These are phyloP conservation scores for Aspergillus carlsbadensis DNA, from an alignment of 495 filamentous ascomycete species.

Conservation along the genomic window DNA sequence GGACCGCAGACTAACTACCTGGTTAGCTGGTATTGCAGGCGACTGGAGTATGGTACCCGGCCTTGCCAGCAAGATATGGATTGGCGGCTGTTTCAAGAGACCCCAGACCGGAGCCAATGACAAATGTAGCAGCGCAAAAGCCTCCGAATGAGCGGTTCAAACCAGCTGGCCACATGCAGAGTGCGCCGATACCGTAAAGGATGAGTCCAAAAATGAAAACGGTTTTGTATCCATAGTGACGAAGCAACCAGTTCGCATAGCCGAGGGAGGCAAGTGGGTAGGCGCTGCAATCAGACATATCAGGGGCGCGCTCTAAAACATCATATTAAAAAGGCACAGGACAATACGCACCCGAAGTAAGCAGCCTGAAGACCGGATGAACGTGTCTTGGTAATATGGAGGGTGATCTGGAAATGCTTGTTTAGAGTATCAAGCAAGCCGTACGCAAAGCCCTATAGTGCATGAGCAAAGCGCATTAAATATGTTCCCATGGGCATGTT, in stretches of 20 bases:
- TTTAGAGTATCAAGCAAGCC: slow-evolving; percentile 47
- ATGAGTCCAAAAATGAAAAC: slow-evolving; percentile 53
- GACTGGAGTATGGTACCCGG: neutral
- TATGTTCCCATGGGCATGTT: neutral
- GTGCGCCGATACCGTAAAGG: slow-evolving; percentile 53
- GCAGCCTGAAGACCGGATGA: slow-evolving; percentile 56
- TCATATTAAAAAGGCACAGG: neutral
- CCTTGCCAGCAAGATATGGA: slow-evolving; percentile 57
- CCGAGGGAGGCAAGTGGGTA: slow-evolving; percentile 61
- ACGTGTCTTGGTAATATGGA: slow-evolving; percentile 48
- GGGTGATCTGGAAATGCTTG: slow-evolving; percentile 56
- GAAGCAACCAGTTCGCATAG: slow-evolving; percentile 56
- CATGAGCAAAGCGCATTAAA: neutral
- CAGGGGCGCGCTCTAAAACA: neutral
- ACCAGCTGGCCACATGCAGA: slow-evolving; percentile 56
- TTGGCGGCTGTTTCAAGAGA: slow-evolving; percentile 75
- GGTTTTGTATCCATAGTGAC: slow-evolving; percentile 52
- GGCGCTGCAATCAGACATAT: slow-evolving; percentile 30
- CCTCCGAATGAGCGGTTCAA: slow-evolving; percentile 56
- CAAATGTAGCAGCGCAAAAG: slow-evolving; percentile 65
- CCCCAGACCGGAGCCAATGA: slow-evolving; percentile 67
- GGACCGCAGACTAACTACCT: slow-evolving; percentile 55
- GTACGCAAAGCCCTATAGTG: slow-evolving; percentile 50
- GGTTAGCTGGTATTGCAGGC: neutral
- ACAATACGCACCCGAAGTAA: slow-evolving; percentile 43